phyloP scores from a whole-genome alignment of 1,284 basidiomycete species.

The Gomphus bonarii region DNA sequence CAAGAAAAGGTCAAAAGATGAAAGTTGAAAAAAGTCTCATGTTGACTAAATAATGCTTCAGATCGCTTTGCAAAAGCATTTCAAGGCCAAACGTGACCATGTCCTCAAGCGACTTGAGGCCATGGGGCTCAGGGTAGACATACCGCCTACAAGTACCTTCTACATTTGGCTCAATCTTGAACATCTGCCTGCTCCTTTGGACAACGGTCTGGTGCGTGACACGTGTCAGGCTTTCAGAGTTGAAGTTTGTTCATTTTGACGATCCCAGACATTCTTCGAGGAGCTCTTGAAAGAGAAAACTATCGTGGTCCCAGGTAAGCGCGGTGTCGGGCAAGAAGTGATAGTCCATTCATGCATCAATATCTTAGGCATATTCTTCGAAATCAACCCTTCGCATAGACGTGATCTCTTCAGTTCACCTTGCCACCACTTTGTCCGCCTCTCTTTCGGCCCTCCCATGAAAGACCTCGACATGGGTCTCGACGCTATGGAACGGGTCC shows the following conservation, averaged over 20 bases:
- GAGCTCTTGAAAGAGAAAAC: conserved; percentile 86
- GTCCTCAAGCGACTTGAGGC: conserved; percentile 73
- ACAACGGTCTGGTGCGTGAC: conserved; percentile 69
- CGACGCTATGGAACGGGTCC: conserved; percentile 75
- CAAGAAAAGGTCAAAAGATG: conserved; percentile 49
- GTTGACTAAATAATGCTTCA: conserved; percentile 17
- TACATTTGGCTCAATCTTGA: conserved; percentile 89
- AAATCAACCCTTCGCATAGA: conserved; percentile 77
- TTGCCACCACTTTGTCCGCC: conserved; percentile 80
- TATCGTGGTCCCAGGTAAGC: conserved; percentile 74
- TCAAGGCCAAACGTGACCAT: conserved; percentile 86
- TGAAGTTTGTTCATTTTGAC: background rate
- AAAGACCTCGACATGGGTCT: conserved; percentile 77
- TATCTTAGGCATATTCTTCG: conserved; percentile 65
- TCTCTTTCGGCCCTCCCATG: conserved; percentile 83
- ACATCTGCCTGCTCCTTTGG: conserved; percentile 66
- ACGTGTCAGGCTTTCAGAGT: background rate
- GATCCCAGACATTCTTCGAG: conserved; percentile 78
- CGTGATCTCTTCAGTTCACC: conserved; percentile 85
- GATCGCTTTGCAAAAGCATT: conserved; percentile 77
- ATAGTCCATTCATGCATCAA: conserved; percentile 17
- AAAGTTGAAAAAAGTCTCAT: background rate
- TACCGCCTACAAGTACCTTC: conserved; percentile 73
- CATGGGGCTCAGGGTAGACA: conserved; percentile 66
- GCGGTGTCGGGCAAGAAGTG: background rate